Base-by-base conservation (phyloP, 306 rosid species). In the Citrullus colocynthis region DNA sequence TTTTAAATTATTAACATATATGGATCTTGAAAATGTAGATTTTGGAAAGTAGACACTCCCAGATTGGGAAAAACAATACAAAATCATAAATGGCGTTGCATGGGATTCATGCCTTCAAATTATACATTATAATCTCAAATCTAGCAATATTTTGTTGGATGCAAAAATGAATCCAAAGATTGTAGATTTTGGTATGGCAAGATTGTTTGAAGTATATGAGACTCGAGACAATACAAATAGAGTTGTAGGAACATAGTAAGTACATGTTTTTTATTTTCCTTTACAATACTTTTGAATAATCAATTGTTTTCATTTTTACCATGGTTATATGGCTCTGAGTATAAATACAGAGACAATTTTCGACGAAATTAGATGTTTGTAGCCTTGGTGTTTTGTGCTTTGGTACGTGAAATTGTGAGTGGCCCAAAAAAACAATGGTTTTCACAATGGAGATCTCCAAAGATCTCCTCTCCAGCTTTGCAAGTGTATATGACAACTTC, bases 181-280 rank as follows among this genome's bases (percentile, higher is more conserved):
- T 13, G 59, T 41, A 0, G 58, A 71, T 71, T 71, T 71, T 71
- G 76, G 76, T 13, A 45, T 20, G 58, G 42, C 76, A 71, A 71
- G 37, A 71, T 24, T 71, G 59, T 71, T 71, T 1, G 41, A 24
- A 2, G 15, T 70, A 45, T 57, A 70, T 7, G 58, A 70, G 58
- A 70, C 76, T 20, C 58, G 45, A 13, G 58, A 21, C 37, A 44
- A 24, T 48, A 70, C 57, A 13, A 70, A 14, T 7, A 70, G 76
- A 21, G 0, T 70, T 45, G 76, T 70, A n/a, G 76, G 58, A 70
- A 70, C 58, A 10, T 45, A 70, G 76, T 70, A 70, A 70, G 76
- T 45, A 12, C 13, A 45, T 2, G 13, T 28, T 60, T 30, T 39
- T 5, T 61, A 32, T 32, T 32, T 32, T 32, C 36, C 36, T 32